phyloP scores from a whole-genome alignment of 495 filamentous ascomycete species.

The Friedmanniomyces simplex region DNA sequence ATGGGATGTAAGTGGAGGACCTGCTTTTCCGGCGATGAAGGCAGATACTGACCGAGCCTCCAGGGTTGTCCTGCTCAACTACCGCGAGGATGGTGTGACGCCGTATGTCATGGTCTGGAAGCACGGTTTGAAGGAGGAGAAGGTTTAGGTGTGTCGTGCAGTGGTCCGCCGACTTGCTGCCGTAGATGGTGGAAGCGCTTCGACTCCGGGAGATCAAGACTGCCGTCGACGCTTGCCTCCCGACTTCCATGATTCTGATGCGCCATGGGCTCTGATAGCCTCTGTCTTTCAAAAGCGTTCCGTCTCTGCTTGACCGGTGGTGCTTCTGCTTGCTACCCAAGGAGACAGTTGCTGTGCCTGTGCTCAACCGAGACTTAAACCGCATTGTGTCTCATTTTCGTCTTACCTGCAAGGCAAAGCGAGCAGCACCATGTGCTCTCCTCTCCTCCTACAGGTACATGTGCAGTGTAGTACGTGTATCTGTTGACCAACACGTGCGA shows the following conservation, averaged over 20 bases:
- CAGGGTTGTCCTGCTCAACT: constrained; percentile 91
- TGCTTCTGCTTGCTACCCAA: too few species aligned
- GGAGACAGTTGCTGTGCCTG: too few species aligned
- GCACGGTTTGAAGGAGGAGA: constrained; percentile 79
- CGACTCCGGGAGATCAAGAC: background rate
- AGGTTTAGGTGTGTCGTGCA: constrained; percentile 53
- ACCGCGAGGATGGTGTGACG: constrained; percentile 89
- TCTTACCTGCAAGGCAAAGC: too few species aligned
- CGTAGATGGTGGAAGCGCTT: background rate
- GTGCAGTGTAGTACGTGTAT: too few species aligned
- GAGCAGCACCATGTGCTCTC: too few species aligned
- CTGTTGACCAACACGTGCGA: too few species aligned
- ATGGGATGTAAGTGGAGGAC: constrained; percentile 63
- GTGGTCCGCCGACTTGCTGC: background rate
- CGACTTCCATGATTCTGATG: background rate
- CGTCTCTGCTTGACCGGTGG: background rate
- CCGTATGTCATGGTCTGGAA: constrained; percentile 91
- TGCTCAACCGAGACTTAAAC: too few species aligned
- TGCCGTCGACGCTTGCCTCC: background rate
- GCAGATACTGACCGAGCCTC: constrained; percentile 5
- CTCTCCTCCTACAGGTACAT: too few species aligned
- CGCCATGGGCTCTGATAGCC: background rate
- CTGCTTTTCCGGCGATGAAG: background rate
- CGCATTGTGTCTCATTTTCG: too few species aligned
- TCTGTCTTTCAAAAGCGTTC: background rate